phyloP scores from a whole-genome alignment of 1,139 yeast species.

The Kodamaea plutei region DNA sequence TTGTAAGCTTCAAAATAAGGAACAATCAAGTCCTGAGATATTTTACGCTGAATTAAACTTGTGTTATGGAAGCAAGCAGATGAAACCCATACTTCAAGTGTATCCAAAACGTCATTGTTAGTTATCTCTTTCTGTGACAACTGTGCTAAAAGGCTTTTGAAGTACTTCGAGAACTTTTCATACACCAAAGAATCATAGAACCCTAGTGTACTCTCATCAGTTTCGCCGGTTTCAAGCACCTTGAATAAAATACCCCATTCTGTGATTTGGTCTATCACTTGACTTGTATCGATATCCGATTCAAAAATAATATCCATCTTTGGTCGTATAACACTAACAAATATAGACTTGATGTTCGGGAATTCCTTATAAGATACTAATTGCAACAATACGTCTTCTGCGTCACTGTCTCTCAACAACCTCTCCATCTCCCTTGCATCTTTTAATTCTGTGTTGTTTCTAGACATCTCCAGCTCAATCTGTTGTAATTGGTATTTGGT shows the following conservation, averaged over 20 bases:
- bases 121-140: conserved; percentile 4
- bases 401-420: conserved; percentile 5
- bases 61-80: conserved; percentile 15
- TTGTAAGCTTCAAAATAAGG: conserved; percentile 14
- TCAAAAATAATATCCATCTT: conserved; percentile 1
- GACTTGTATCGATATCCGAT: background rate
- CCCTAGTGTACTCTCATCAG: conserved; percentile 4
- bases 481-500: conserved; percentile 16
- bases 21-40: conserved; percentile 15
- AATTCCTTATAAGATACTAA: conserved; percentile 2
- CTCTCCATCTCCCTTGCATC: conserved; percentile 3
- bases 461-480: conserved; percentile 5
- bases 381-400: background rate
- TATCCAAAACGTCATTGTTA: conserved; percentile 11
- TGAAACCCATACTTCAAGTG: conserved; percentile 13
- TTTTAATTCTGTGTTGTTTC: conserved; percentile 3
- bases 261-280: background rate
- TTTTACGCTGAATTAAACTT: conserved; percentile 12
- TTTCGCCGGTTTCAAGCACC: conserved; percentile 8
- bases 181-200: conserved; percentile 12
- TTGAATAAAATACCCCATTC: conserved; percentile 16
- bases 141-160: conserved; percentile 4
- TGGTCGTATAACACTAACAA: conserved; percentile 8
- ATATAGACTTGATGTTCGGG: conserved; percentile 7
- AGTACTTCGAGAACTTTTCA: conserved; percentile 4